Evolutionary conservation across 1,284 basidiomycete species (phyloP), one percentile per base, ranked within the genome.

Genomic region (Cystobasidium pallidum): DNA sequence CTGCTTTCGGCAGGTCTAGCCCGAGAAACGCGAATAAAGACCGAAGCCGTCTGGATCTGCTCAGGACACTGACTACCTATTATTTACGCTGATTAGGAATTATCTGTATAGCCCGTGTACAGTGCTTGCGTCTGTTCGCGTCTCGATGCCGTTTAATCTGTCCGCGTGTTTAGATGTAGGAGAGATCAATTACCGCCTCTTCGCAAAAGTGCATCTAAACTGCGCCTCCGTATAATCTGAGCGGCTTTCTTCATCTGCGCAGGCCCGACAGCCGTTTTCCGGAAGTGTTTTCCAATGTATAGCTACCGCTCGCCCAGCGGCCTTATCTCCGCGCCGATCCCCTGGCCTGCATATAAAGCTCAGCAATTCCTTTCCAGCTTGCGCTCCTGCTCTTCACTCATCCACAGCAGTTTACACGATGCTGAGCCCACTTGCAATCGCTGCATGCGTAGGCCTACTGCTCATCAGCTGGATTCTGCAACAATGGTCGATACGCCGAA

Each of bases 381-480:
- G 30, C 17, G 36, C 30, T 57, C 54, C 19, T 57, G 4, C 54
- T 34, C 26, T n/a, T 6, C 17, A 43, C 34, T 19, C 15, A 61
- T 6, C 24, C 6, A 51, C 15, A 47, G 26, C 43, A 36, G 11
- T 13, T 7, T 4, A 6, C 3, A 36, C 28, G 21, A 64, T 64
- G 62, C 11, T 41, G 3, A 49, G 32, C 30, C 19, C 47, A 47
- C 19, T 52, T 4, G 26, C 47, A 34, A 49, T 64, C 24, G 47
- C 45, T 41, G 58, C 26, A 24, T 61, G 58, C n/a, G 39, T 21
- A 43, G 34, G 30, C 26, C 21, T 52, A 8, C 62, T 64, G 62
- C 45, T 52, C 15, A 19, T 36, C 10, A 24, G n/a, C 32, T 64
- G 62, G 62, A 11, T 64, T 19, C 32, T 64, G 10, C 62, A 64